A percentile compares a stretch with the other conserved stretches of the same genome.
Evolutionary conservation across 2,329 filamentous ascomycete genomes (phyloP).

Genomic region (Neofusicoccum parvum): DNA sequence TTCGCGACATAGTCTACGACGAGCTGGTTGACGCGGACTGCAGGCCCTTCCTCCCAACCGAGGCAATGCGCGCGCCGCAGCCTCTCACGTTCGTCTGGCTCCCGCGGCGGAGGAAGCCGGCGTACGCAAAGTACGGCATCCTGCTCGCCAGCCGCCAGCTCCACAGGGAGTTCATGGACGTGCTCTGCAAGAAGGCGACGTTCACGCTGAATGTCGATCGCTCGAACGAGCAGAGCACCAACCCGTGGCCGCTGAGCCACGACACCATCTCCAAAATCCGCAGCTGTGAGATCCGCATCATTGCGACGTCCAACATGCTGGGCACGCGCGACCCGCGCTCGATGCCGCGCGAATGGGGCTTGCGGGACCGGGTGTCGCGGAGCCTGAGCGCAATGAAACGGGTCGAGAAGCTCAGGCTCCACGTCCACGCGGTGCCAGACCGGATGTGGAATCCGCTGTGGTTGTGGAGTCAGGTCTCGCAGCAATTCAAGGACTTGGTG

Average conservation of each 20-base stretch:
- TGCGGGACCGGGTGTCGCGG: constrained; percentile 29
- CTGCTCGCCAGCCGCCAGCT: constrained; percentile 38
- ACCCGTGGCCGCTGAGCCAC: constrained; percentile 34
- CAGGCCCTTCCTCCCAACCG: constrained; percentile 3
- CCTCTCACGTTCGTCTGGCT: neutral
- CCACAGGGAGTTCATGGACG: constrained; percentile 37
- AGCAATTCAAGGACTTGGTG: constrained; percentile 32
- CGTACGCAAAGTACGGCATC: constrained; percentile 6
- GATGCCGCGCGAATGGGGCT: constrained; percentile 37
- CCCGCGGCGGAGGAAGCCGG: neutral
- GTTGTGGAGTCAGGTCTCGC: constrained; percentile 38
- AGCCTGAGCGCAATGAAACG: constrained; percentile 28
- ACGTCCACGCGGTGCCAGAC: constrained; percentile 39
- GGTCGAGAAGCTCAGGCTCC: constrained; percentile 31
- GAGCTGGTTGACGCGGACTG: constrained; percentile 15
- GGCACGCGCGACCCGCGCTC: constrained; percentile 38
- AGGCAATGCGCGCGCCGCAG: constrained; percentile 3
- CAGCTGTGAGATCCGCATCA: constrained; percentile 34
- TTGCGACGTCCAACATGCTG: constrained; percentile 39
- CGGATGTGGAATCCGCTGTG: constrained; percentile 41
- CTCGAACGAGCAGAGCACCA: constrained; percentile 30
- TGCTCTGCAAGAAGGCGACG: constrained; percentile 34
- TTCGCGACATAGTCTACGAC: constrained; percentile 25
- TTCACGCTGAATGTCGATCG: constrained; percentile 38
- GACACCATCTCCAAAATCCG: constrained; percentile 29